Conservation (phyloP, 345 rosid genomes). For the Citrus sp. region DNA sequence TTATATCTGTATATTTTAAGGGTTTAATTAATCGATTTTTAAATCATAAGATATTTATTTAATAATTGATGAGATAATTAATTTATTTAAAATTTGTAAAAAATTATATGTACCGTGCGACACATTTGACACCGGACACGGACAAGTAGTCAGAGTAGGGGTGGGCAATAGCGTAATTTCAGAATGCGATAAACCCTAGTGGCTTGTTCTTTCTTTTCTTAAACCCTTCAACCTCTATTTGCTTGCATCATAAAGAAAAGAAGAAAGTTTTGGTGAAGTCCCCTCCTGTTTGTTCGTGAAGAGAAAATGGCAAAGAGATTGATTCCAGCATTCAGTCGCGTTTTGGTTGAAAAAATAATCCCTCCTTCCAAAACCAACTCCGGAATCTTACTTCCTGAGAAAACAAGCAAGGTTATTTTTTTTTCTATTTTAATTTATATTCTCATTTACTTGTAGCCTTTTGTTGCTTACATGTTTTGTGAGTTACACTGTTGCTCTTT, state of each 20-base stretch:
- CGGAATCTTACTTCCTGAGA: slow-evolving; percentile 73
- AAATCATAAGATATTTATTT: too few species aligned
- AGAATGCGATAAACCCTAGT: neutral
- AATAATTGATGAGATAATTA: too few species aligned
- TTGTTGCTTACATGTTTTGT: neutral
- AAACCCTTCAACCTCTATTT: neutral
- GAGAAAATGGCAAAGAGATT: slow-evolving; percentile 70
- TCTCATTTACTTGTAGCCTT: neutral
- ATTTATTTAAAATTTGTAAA: too few species aligned
- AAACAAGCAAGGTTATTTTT: slow-evolving; percentile 46
- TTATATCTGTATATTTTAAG: too few species aligned
- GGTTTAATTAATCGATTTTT: too few species aligned
- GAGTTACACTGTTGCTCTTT: neutral
- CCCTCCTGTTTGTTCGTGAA: neutral
- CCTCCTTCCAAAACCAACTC: slow-evolving; percentile 67
- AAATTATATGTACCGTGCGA: too few species aligned
- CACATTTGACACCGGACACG: too few species aligned
- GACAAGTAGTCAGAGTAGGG: too few species aligned
- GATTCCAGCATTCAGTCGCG: slow-evolving; percentile 67
- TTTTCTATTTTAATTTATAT: neutral
- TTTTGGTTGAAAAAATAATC: slow-evolving; percentile 64
- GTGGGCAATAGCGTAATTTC: neutral
- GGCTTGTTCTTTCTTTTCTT: neutral
- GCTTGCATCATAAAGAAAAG: neutral
- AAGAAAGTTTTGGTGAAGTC: neutral